These are phyloP conservation scores for Suillus lakei DNA, from an alignment of 768 basidiomycete genomes.

Conservation along the genomic window DNA sequence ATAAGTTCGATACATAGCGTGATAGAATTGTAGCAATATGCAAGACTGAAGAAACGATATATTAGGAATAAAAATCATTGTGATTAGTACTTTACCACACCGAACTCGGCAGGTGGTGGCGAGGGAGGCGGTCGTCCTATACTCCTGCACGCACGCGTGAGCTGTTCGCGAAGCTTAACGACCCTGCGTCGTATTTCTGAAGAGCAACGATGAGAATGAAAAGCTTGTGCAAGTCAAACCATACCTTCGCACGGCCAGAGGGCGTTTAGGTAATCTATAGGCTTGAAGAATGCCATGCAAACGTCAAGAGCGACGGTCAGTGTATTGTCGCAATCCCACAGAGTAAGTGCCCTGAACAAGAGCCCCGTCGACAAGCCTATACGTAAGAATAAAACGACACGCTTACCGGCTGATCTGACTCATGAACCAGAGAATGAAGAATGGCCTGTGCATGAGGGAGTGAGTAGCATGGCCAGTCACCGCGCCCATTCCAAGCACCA, in stretches of 20 bases:
- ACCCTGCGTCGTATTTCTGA: constrained; percentile 59
- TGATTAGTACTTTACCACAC: constrained; percentile 6
- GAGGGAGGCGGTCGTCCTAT: constrained; percentile 53
- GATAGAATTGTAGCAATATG: background rate
- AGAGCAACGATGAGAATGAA: constrained; percentile 14
- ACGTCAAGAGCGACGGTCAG: constrained; percentile 65
- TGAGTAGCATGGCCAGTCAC: constrained; percentile 58
- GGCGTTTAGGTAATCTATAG: constrained; percentile 62
- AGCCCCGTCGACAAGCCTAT: background rate
- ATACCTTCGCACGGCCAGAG: constrained; percentile 71
- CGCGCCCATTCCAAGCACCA: constrained; percentile 61
- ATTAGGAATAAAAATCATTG: background rate
- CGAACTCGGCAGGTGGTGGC: constrained; percentile 25
- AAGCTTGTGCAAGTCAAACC: constrained; percentile 17
- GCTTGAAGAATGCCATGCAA: constrained; percentile 61
- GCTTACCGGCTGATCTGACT: constrained; percentile 62
- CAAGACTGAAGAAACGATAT: background rate
- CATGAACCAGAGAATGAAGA: constrained; percentile 80
- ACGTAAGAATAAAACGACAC: constrained; percentile 9
- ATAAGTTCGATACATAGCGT: constrained; percentile 5
- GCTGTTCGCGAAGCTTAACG: constrained; percentile 47
- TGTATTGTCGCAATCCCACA: constrained; percentile 66
- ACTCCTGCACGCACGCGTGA: constrained; percentile 49
- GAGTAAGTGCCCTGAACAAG: constrained; percentile 49
- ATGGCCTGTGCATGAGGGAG: constrained; percentile 60